A percentile compares a stretch with the other conserved stretches of the same genome.
phyloP scores from a whole-genome alignment of 148 eudicot species.

The Persicaria maculosa region DNA sequence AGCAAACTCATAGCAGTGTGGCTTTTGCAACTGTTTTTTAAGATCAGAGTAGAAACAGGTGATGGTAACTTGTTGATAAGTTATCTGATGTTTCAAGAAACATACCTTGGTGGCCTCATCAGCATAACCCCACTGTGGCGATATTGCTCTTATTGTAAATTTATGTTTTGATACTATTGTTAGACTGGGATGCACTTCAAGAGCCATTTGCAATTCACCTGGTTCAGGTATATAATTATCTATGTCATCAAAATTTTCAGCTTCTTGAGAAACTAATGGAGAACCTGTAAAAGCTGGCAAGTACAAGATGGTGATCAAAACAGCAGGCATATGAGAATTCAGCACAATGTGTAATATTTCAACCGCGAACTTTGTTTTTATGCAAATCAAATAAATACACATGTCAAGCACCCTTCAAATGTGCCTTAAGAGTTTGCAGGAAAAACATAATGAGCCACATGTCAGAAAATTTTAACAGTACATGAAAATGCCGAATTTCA shows the following conservation, averaged over 20 bases:
- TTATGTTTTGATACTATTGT: conserved; percentile 52
- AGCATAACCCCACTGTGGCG: conserved; percentile 74
- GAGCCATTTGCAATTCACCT: conserved; percentile 29
- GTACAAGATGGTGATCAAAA: conserved; percentile 15
- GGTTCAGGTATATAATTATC: conserved; percentile 26
- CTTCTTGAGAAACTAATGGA: conserved; percentile 25
- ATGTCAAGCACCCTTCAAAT: no score
- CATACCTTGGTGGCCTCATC: conserved; percentile 56
- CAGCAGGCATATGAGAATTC: not conserved
- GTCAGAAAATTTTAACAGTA: no score
- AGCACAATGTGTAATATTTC: no score
- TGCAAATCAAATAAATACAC: no score
- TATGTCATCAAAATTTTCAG: conserved; percentile 12
- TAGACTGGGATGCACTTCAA: conserved; percentile 38
- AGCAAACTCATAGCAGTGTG: no score
- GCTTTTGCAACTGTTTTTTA: no score
- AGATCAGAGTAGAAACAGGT: no score
- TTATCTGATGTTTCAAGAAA: not conserved
- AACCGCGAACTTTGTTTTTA: no score
- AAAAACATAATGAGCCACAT: no score
- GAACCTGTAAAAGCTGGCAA: conserved; percentile 24
- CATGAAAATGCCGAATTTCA: no score
- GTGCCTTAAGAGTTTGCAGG: no score
- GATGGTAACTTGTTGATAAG: no score
- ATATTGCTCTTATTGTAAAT: conserved; percentile 63